phyloP scores from a whole-genome alignment of 768 basidiomycete genomes.

The Sarcodon sp. region DNA sequence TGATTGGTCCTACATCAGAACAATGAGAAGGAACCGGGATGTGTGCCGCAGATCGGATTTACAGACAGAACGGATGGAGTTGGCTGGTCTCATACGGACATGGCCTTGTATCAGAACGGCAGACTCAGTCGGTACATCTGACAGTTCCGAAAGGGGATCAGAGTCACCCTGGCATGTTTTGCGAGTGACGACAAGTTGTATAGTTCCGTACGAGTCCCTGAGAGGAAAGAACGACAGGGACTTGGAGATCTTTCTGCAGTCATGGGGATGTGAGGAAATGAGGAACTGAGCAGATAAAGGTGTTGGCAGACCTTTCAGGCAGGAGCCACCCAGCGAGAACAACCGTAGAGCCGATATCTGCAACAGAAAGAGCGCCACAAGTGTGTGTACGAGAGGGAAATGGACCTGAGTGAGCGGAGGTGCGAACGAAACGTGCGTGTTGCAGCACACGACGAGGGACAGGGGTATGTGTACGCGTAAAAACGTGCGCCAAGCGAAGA shows the following conservation, averaged over 20 bases:
- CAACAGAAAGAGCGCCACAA: constrained; percentile 42
- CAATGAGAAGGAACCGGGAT: constrained; percentile 1
- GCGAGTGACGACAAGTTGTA: constrained; percentile 63
- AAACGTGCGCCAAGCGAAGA: too few relatives aligned
- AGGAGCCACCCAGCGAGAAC: constrained; percentile 76
- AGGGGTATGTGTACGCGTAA: too few relatives aligned
- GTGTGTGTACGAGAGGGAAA: constrained; percentile 50
- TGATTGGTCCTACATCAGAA: constrained; percentile 24
- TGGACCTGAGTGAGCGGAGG: constrained; percentile 26
- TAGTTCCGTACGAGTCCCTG: constrained; percentile 63
- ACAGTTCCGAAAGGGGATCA: constrained; percentile 29
- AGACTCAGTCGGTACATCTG: constrained; percentile 63
- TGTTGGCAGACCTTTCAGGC: constrained; percentile 54
- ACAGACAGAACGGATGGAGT: constrained; percentile 46
- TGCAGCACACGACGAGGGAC: too few relatives aligned
- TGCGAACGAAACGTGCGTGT: too few relatives aligned
- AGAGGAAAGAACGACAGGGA: constrained; percentile 77
- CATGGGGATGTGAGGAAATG: constrained; percentile 16
- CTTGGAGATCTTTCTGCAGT: constrained; percentile 51
- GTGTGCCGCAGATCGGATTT: neutral
- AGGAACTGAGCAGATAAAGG: constrained; percentile 5
- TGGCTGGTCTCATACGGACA: constrained; percentile 50
- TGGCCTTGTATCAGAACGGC: constrained; percentile 63
- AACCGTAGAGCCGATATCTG: constrained; percentile 43
- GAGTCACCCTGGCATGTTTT: constrained; percentile 8